phyloP scores from a whole-genome alignment of 2,329 filamentous ascomycete species.

The Fusarium robinianum region DNA sequence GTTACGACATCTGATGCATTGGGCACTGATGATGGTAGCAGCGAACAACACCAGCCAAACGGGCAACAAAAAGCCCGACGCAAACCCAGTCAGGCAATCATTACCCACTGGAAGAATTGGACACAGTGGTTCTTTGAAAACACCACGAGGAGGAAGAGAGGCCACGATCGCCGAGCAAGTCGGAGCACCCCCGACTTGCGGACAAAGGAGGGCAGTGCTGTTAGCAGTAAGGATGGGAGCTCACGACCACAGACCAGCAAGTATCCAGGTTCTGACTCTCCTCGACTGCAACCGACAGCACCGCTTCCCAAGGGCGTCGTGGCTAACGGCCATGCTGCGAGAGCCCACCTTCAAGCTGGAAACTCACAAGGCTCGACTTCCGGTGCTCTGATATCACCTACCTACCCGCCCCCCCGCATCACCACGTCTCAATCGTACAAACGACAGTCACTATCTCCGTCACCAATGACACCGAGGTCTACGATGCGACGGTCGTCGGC shows the following conservation, averaged over 20 bases:
- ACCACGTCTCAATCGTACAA: conserved; percentile 56
- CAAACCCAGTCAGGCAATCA: conserved; percentile 62
- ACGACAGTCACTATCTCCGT: conserved; percentile 82
- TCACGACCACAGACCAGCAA: conserved; percentile 66
- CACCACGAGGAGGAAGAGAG: conserved; percentile 57
- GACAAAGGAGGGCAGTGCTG: conserved; percentile 52
- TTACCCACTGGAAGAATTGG: conserved; percentile 66
- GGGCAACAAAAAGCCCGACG: conserved; percentile 55
- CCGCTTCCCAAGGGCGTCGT: conserved; percentile 56
- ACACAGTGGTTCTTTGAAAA: conserved; percentile 67
- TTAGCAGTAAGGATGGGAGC: conserved; percentile 56
- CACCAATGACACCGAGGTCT: conserved; percentile 84
- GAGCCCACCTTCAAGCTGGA: conserved; percentile 28
- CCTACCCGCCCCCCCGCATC: conserved; percentile 39
- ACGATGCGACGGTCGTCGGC: conserved; percentile 81
- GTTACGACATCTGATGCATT: conserved; percentile 68
- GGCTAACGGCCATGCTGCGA: conserved; percentile 54
- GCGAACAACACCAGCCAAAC: conserved; percentile 38
- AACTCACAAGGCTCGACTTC: conserved; percentile 29
- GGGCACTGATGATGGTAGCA: conserved; percentile 41
- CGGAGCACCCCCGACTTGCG: conserved; percentile 64
- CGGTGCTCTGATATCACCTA: conserved; percentile 35
- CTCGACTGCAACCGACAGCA: conserved; percentile 45
- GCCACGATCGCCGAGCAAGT: conserved; percentile 55
- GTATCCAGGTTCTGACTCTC: conserved; percentile 50